phyloP scores from a whole-genome alignment of 768 basidiomycete genomes.

The Lactarius sanguifluus region DNA sequence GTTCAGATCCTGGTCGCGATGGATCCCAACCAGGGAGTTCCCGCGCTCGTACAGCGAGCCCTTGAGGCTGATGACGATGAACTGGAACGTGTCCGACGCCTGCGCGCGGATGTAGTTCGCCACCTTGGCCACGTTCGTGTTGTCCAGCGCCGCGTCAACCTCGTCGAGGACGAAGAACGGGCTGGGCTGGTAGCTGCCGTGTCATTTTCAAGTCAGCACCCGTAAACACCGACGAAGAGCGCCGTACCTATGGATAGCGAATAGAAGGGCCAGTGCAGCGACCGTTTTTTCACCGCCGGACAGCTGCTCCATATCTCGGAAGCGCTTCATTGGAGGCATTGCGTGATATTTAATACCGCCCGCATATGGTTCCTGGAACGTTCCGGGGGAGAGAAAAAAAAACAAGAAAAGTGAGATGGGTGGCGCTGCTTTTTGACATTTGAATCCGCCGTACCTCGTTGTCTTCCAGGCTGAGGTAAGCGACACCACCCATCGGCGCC shows the following conservation, averaged over 20 bases:
- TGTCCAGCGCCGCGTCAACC: slow-evolving; percentile 96
- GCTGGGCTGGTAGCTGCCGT: slow-evolving; percentile 82
- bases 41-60: slow-evolving; percentile 89
- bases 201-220: background rate
- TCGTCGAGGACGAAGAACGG: slow-evolving; percentile 99
- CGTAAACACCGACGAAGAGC: background rate
- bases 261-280: slow-evolving; percentile 92
- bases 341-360: slow-evolving; percentile 97
- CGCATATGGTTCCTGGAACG: slow-evolving; percentile 69
- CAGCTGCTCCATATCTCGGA: slow-evolving; percentile 98
- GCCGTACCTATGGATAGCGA: slow-evolving; percentile 88
- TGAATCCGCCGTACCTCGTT: slow-evolving; percentile 62
- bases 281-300: slow-evolving; percentile 99
- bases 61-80: slow-evolving; percentile 96
- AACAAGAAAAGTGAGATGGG: background rate
- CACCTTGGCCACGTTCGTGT: slow-evolving; percentile 96
- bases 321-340: slow-evolving; percentile 99
- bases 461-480: slow-evolving; percentile 94
- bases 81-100: slow-evolving; percentile 85
- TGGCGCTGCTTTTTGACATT: background rate
- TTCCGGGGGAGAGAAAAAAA: background rate
- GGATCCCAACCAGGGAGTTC: slow-evolving; percentile 89
- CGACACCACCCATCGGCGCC: slow-evolving; percentile 92
- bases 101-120: slow-evolving; percentile 90
- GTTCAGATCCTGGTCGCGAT: slow-evolving; percentile 91